phyloP scores from a whole-genome alignment of 139 green algal genomes.

The Tetratostichococcus sp. region DNA sequence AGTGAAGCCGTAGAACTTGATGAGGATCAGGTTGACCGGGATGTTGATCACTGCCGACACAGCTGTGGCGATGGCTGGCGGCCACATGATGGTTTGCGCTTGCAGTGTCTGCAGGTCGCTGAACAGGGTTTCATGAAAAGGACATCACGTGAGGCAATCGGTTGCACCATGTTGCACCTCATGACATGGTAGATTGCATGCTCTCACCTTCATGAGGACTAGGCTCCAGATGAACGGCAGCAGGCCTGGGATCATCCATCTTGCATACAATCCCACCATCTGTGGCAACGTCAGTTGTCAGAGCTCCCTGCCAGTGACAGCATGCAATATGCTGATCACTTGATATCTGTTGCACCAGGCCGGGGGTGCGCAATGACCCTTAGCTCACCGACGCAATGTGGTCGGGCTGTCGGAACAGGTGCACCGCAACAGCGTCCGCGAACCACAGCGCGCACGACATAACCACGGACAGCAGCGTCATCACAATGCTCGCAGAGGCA shows the following conservation, averaged over 20 bases:
- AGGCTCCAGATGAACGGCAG: slow-evolving; percentile 18
- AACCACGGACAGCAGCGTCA: slow-evolving; percentile 9
- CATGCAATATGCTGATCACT: too few species aligned
- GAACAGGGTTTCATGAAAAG: too few species aligned
- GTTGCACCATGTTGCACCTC: too few species aligned
- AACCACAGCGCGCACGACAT: slow-evolving; percentile 9
- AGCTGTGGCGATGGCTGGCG: slow-evolving; percentile 11
- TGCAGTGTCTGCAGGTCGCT: slow-evolving; percentile 24
- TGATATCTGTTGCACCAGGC: too few species aligned
- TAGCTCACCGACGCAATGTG: neutral
- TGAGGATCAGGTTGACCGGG: slow-evolving; percentile 9
- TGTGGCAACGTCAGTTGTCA: neutral
- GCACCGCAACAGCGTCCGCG: neutral
- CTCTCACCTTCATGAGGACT: slow-evolving; percentile 16
- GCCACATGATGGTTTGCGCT: slow-evolving; percentile 29
- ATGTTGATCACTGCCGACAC: slow-evolving; percentile 9
- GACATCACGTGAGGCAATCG: too few species aligned
- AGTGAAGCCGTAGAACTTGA: slow-evolving; percentile 13
- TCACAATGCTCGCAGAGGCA: slow-evolving; percentile 5
- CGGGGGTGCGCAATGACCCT: too few species aligned
- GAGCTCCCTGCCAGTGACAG: too few species aligned
- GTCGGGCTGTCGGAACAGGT: slow-evolving; percentile 1
- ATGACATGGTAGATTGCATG: too few species aligned
- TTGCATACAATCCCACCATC: slow-evolving; percentile 3
- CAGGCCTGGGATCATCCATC: slow-evolving; percentile 20